Conservation (phyloP, 805 yeast genomes). For the Kodamaea leandrae region DNA sequence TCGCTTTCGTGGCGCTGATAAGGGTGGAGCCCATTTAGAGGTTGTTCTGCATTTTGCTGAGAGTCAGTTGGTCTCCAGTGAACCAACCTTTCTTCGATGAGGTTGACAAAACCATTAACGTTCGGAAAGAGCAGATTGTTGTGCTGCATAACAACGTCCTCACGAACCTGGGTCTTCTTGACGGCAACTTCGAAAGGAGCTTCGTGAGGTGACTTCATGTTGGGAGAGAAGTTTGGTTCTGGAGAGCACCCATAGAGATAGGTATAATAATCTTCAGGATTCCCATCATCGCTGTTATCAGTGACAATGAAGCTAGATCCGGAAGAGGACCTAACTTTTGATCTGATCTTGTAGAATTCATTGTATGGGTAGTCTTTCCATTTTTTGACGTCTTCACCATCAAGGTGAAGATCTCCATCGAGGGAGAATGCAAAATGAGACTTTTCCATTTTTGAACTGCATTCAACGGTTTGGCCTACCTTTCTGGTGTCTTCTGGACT, state of each 20-base stretch:
- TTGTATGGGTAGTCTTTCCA: slow-evolving; percentile 10
- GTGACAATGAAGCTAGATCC: slow-evolving; percentile 3
- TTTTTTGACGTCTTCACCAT: neutral
- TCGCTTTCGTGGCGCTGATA: slow-evolving; percentile 17
- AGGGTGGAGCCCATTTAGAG: slow-evolving; percentile 30
- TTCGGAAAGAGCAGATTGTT: slow-evolving; percentile 13
- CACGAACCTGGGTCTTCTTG: slow-evolving; percentile 8
- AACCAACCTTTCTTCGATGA: slow-evolving; percentile 31
- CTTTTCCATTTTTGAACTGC: neutral
- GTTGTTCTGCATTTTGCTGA: slow-evolving; percentile 27
- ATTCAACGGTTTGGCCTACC: too few relatives aligned
- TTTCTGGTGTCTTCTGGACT: too few relatives aligned
- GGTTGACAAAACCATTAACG: slow-evolving; percentile 20
- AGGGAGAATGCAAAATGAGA: neutral
- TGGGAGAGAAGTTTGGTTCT: slow-evolving; percentile 12
- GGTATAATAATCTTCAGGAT: neutral
- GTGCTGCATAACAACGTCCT: slow-evolving; percentile 11
- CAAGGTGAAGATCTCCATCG: too few relatives aligned
- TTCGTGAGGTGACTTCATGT: slow-evolving; percentile 18
- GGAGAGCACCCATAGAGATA: slow-evolving; percentile 8
- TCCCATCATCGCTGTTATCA: neutral
- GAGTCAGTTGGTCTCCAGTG: slow-evolving; percentile 35
- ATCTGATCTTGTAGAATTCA: slow-evolving; percentile 4
- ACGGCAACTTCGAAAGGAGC: slow-evolving; percentile 19
- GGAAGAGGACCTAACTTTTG: slow-evolving; percentile 12